Base-by-base conservation (phyloP, 148 eudicot species). In the Spergularia bocconei region DNA sequence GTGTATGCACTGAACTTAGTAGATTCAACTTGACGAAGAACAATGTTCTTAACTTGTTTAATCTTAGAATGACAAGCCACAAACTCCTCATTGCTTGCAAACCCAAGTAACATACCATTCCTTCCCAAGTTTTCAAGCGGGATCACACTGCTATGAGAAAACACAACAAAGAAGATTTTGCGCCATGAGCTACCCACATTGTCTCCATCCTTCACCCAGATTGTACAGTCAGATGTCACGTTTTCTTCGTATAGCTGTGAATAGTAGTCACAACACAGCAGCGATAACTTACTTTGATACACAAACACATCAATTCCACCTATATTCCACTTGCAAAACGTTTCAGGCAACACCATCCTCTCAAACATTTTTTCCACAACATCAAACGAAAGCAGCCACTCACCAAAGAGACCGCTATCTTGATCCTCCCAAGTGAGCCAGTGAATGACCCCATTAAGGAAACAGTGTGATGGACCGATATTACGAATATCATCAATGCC, bases 101-200 rank as follows among this genome's bases (percentile, higher is more conserved):
- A 67, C 25, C 70, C 70, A 20, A 67, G 20, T n/a, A 67, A 9
- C 54, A 47, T 36, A 19, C 21, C 70, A 21, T 67, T 67, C 53
- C 13, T 67, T 29, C 55, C 70, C 29, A 67, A 19, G 21, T 67
- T 47, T 4, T 47, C 17, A 4, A 67, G 1, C 2, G 70, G 55
- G 11, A 33, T 17, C 20, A 11, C 12, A 48, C 11, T 7, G 10
- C 13, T 2, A 10, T 47, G 13, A 44, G 21, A 15, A 5, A 16
- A 19, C 10, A 47, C 33, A 48, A 21, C 38, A 67, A 48, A 13
- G 38, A 48, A 48, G 16, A 67, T 50, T 12, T 0, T 48, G 55
- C 56, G 12, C 71, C 71, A 67, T 17, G 57, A 67, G 7, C 6
- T 12, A 0, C 2, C 47, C 4, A 29, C 67, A 33, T 33, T 36